Evolutionary conservation across 2,329 filamentous ascomycete species (phyloP), one percentile per base, ranked within the genome.

Genomic region (Penicillium sp.): DNA sequence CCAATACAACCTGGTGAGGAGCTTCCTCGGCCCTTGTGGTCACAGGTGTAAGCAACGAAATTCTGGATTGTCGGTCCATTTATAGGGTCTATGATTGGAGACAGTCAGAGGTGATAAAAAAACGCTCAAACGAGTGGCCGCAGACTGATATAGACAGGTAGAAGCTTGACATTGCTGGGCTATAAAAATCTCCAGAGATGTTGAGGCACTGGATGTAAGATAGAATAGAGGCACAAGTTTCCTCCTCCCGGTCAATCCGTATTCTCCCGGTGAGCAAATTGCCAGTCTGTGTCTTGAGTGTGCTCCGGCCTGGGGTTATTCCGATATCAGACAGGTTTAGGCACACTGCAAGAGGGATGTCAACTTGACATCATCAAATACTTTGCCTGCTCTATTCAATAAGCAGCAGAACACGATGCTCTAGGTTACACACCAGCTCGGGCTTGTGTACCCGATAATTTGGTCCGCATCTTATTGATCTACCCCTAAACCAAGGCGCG

Each of bases 1-100:
- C 63, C 68, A 65, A 72, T 75, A 48, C 69, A 74, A 55, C 74
- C 74, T 4, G 75, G 74, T 3, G 75, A 76, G 17, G 70, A 76
- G 26, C 74, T 79, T 46, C 77, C 77, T 5, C 71, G 60, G 55
- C 76, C 77, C 5, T 70, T 79, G 8, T 79, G 77, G 70, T 65
- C 69, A 29, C 75, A 77, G 62, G 69, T 79, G 11, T 79, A 70
- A 70, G 51, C 31, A 35, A 35, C 31, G 23, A 21, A 35, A 41
- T 30, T 13, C 9, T 35, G n/a, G n/a, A 41, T 4, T 11, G 30
- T 26, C 23, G 11, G 19, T 35, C 6, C 15, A 56, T 48, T 19
- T 19, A 21, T 17, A 13, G 41, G 19, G 9, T 19, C n/a, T 5
- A 30, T 44, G 21, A 19, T 19, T 41, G 31, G 17, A 26, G 8